Percentiles rank a stretch among this genome's conserved stretches.
These are phyloP conservation scores for Yamadazyma epiphylla DNA, from an alignment of 1,139 yeast species.

Conservation along the genomic window DNA sequence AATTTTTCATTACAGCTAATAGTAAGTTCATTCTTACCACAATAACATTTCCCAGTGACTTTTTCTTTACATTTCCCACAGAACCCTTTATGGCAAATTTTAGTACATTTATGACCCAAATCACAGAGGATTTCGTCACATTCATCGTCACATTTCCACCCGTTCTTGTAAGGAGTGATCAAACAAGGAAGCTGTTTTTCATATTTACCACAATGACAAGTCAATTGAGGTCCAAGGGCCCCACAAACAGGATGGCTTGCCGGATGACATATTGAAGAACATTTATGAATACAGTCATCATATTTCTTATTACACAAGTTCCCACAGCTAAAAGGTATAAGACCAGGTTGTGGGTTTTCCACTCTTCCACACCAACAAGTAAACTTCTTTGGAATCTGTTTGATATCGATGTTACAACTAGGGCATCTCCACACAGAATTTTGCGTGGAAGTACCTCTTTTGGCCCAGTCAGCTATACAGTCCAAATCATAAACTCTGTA, in stretches of 20 bases:
- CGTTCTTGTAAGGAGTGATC: constrained; percentile 61
- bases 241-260: constrained; percentile 86
- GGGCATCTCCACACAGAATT: constrained; percentile 79
- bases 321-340: constrained; percentile 86
- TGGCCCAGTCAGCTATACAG: constrained; percentile 82
- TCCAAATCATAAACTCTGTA: constrained; percentile 76
- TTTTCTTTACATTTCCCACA: constrained; percentile 64
- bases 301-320: constrained; percentile 64
- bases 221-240: constrained; percentile 66
- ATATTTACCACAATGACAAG: constrained; percentile 73
- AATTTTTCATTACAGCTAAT: constrained; percentile 49
- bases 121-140: constrained; percentile 75
- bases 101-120: constrained; percentile 55
- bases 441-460: constrained; percentile 59
- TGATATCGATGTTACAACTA: constrained; percentile 61
- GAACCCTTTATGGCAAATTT: constrained; percentile 59
- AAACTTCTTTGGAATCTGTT: constrained; percentile 54
- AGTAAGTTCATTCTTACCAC: constrained; percentile 53
- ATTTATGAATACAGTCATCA: constrained; percentile 66
- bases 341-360: constrained; percentile 55
- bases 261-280: constrained; percentile 79
- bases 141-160: constrained; percentile 64
- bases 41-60: constrained; percentile 58
- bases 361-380: constrained; percentile 92
- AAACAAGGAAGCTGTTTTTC: constrained; percentile 68